Percentiles rank a stretch among this genome's conserved stretches.
Conservation (phyloP, 163 green algal genomes). For the Chloromonas sp. region DNA sequence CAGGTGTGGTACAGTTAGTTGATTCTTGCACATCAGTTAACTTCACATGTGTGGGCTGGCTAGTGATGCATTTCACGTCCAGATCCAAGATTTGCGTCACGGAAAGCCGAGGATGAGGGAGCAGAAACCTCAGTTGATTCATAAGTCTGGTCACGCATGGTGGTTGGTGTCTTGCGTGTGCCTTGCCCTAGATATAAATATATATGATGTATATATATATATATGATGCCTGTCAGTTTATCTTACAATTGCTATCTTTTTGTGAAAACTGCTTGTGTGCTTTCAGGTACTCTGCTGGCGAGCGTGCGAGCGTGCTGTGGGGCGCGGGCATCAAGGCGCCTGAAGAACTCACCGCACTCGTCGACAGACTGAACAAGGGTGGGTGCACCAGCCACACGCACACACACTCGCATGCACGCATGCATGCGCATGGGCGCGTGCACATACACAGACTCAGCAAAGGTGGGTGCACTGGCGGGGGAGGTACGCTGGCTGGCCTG, state of each 20-base stretch:
- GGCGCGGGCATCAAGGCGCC: conserved; percentile 46
- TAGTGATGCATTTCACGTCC: neutral
- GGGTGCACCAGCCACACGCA: too few species aligned
- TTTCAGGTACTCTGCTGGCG: conserved; percentile 47
- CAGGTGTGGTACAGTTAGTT: conserved; percentile 39
- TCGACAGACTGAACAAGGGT: conserved; percentile 15
- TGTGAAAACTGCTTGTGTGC: neutral
- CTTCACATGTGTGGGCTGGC: neutral
- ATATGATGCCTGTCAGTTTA: neutral
- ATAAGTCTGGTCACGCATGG: neutral
- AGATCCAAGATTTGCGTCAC: neutral
- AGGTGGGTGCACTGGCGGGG: too few species aligned
- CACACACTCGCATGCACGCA: neutral
- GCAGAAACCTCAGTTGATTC: too few species aligned
- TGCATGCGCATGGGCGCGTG: too few species aligned
- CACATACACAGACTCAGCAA: too few species aligned
- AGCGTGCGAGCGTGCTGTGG: conserved; percentile 68
- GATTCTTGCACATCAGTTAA: too few species aligned
- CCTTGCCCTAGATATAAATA: neutral
- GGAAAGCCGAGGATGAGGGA: too few species aligned
- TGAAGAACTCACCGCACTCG: conserved; percentile 48
- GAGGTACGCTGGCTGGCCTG: too few species aligned
- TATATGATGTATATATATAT: neutral
- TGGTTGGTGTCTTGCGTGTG: neutral
- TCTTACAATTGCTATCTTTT: too few species aligned